These are phyloP conservation scores for Neofusicoccum sp. DNA, from an alignment of 2,329 filamentous ascomycete genomes.

Conservation along the genomic window DNA sequence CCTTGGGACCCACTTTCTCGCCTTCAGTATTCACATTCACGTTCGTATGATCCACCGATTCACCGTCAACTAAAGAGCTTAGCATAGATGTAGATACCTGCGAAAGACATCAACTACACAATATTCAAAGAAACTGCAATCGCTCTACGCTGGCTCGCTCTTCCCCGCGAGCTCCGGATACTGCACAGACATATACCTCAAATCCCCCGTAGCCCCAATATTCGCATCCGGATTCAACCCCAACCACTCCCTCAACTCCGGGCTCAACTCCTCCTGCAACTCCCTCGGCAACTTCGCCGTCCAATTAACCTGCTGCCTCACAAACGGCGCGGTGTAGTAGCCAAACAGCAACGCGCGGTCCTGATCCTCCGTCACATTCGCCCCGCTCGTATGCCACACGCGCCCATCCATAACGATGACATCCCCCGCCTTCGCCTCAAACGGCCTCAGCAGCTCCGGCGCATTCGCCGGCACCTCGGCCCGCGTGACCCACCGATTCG, in stretches of 20 bases:
- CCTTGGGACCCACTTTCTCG: too few relatives aligned
- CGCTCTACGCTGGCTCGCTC: too few relatives aligned
- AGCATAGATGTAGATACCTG: too few relatives aligned
- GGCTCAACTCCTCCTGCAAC: conserved; percentile 25
- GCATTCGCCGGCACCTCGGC: conserved; percentile 25
- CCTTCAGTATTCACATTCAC: too few relatives aligned
- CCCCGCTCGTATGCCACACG: conserved; percentile 36
- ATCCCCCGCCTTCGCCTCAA: conserved; percentile 34
- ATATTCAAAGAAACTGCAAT: too few relatives aligned
- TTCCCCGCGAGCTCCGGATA: neutral
- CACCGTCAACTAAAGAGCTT: too few relatives aligned
- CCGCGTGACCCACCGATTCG: conserved; percentile 19
- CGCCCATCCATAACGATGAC: conserved; percentile 35
- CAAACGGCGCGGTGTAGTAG: conserved; percentile 32
- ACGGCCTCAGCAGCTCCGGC: conserved; percentile 28
- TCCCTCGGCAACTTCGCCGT: conserved; percentile 30
- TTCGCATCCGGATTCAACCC: conserved; percentile 24
- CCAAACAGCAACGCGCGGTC: conserved; percentile 35
- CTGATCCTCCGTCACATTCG: conserved; percentile 31
- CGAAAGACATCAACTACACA: too few relatives aligned
- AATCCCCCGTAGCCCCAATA: conserved; percentile 20
- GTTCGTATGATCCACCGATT: too few relatives aligned
- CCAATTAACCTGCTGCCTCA: conserved; percentile 36
- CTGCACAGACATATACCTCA: conserved; percentile 18
- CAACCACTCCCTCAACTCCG: conserved; percentile 31